phyloP scores from a whole-genome alignment of 768 basidiomycete genomes.

The Trametes cingulata region DNA sequence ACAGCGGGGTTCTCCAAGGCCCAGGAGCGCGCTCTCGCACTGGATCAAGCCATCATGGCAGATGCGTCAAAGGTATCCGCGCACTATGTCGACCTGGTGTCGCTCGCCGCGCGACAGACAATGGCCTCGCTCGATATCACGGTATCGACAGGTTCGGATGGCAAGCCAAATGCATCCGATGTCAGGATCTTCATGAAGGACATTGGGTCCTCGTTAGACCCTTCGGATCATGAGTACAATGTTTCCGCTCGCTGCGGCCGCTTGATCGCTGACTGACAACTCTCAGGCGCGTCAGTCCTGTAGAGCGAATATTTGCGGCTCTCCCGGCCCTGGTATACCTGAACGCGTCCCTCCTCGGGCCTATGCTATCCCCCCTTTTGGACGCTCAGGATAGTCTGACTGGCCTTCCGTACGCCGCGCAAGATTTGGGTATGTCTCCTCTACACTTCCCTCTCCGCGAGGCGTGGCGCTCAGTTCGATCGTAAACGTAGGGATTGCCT shows the following conservation, averaged over 20 bases:
- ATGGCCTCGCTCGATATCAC: constrained; percentile 32
- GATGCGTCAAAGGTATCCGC: constrained; percentile 25
- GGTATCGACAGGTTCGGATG: constrained; percentile 17
- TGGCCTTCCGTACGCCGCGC: constrained; percentile 26
- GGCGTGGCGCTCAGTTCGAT: no score
- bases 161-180: constrained; percentile 25
- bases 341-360: constrained; percentile 31
- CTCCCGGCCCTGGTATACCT: constrained; percentile 33
- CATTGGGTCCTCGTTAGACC: background rate
- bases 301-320: constrained; percentile 34
- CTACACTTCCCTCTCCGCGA: background rate
- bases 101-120: constrained; percentile 30
- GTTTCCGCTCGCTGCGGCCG: no score
- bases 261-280: background rate
- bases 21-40: constrained; percentile 12
- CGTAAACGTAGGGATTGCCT: background rate
- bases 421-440: constrained; percentile 29
- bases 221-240: background rate
- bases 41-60: constrained; percentile 26
- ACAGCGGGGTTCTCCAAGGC: constrained; percentile 23
- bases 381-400: constrained; percentile 24
- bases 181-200: constrained; percentile 27
- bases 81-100: constrained; percentile 27
- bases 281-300: constrained; percentile 31
- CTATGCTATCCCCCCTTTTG: constrained; percentile 30